These are phyloP conservation scores for Filosporella fistucella DNA, from an alignment of 495 filamentous ascomycete species.

Conservation along the genomic window DNA sequence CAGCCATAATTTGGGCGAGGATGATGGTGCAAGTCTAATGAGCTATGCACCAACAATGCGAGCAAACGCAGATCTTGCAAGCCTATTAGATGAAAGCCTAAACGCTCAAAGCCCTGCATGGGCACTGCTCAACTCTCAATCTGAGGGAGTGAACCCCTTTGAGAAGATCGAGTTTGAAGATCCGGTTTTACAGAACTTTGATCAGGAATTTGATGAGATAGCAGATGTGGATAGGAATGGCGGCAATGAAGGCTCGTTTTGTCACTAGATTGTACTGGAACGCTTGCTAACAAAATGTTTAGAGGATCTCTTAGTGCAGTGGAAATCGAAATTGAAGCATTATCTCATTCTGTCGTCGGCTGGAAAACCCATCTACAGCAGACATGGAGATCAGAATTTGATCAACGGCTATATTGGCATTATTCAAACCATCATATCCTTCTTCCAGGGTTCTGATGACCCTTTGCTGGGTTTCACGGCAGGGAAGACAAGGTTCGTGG, in stretches of 20 bases:
- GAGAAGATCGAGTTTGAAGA: conserved; percentile 41
- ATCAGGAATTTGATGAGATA: conserved; percentile 74
- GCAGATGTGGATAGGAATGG: conserved; percentile 54
- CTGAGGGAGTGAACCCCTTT: conserved; percentile 54
- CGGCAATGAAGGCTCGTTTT: conserved; percentile 58
- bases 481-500: conserved; percentile 76
- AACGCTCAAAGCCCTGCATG: conserved; percentile 55
- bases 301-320: conserved; percentile 64
- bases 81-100: conserved; percentile 69
- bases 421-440: conserved; percentile 95
- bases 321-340: conserved; percentile 90
- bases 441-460: conserved; percentile 78
- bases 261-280: not conserved
- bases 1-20: conserved; percentile 48
- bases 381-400: conserved; percentile 84
- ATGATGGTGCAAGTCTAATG: conserved; percentile 77
- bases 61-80: conserved; percentile 71
- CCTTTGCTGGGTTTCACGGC: conserved; percentile 77
- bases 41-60: conserved; percentile 77
- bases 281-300: conserved; percentile 16
- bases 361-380: conserved; percentile 96
- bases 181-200: conserved; percentile 57
- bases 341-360: conserved; percentile 94
- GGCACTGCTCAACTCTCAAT: conserved; percentile 51
- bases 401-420: conserved; percentile 94